phyloP scores from a whole-genome alignment of 2,329 filamentous ascomycete species.

The Clonostachys chloroleuca region DNA sequence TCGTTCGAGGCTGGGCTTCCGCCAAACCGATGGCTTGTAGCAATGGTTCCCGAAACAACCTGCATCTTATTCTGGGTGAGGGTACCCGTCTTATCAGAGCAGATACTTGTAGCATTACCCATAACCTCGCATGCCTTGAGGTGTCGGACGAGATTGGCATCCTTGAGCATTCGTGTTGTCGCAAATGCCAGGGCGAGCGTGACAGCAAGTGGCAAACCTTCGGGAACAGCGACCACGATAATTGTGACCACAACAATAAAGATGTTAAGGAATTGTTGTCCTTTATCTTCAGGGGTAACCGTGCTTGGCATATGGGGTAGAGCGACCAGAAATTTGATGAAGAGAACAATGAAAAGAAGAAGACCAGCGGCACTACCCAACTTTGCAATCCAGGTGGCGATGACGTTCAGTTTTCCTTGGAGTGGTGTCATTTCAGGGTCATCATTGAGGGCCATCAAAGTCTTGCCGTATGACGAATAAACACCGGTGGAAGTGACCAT shows the following conservation, averaged over 20 bases:
- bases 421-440: conserved; percentile 72
- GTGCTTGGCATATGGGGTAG: conserved; percentile 46
- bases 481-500: conserved; percentile 70
- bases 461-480: conserved; percentile 72
- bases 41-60: conserved; percentile 57
- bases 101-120: conserved; percentile 72
- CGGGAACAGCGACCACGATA: conserved; percentile 75
- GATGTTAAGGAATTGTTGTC: conserved; percentile 71
- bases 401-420: conserved; percentile 69
- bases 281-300: conserved; percentile 65
- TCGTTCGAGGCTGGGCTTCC: conserved; percentile 17
- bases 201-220: conserved; percentile 74
- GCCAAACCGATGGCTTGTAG: conserved; percentile 51
- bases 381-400: conserved; percentile 76
- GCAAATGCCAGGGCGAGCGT: conserved; percentile 74
- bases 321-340: conserved; percentile 78
- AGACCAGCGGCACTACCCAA: conserved; percentile 73
- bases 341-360: conserved; percentile 75
- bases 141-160: conserved; percentile 73
- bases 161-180: conserved; percentile 71
- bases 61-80: conserved; percentile 68
- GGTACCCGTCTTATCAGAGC: conserved; percentile 65
- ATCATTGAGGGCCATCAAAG: conserved; percentile 69
- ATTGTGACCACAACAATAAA: conserved; percentile 77
- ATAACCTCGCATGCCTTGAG: conserved; percentile 77